A percentile compares a stretch with the other conserved stretches of the same genome.
Evolutionary conservation across 164 flowering plant genomes (phyloP).

Genomic region (Umbilicus rupestris): DNA sequence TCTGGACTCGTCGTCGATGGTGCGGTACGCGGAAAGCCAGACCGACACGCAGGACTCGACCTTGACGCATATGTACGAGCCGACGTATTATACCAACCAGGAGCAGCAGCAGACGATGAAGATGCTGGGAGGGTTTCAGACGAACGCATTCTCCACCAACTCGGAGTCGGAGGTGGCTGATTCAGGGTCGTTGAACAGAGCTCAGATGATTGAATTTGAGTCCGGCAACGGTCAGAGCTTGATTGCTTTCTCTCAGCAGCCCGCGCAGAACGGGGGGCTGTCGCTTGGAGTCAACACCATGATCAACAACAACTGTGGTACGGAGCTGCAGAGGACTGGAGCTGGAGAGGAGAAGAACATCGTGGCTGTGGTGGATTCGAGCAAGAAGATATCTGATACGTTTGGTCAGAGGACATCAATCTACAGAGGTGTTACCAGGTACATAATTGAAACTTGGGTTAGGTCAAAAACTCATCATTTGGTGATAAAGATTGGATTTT

Average conservation of each 20-base stretch:
- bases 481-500: no score
- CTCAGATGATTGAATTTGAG: background rate
- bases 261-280: slow-evolving; percentile 5
- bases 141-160: slow-evolving; percentile 28
- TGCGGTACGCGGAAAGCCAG: slow-evolving; percentile 33
- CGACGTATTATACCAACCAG: no score
- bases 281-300: slow-evolving; percentile 1
- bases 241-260: background rate
- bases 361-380: slow-evolving; percentile 29
- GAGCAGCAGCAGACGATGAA: no score
- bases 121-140: no score
- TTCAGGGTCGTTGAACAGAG: slow-evolving; percentile 29
- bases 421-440: slow-evolving; percentile 96
- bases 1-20: slow-evolving; percentile 34
- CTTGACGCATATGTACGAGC: slow-evolving; percentile 47
- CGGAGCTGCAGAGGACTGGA: background rate
- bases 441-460: background rate
- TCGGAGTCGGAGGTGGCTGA: slow-evolving; percentile 82
- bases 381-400: slow-evolving; percentile 56
- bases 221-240: background rate
- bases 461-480: no score
- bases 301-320: background rate
- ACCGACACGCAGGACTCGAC: slow-evolving; percentile 71
- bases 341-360: slow-evolving; percentile 23
- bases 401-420: slow-evolving; percentile 92